Evolutionary conservation across 2,329 filamentous ascomycete species (phyloP).

Genomic region (Fusarium robinianum): DNA sequence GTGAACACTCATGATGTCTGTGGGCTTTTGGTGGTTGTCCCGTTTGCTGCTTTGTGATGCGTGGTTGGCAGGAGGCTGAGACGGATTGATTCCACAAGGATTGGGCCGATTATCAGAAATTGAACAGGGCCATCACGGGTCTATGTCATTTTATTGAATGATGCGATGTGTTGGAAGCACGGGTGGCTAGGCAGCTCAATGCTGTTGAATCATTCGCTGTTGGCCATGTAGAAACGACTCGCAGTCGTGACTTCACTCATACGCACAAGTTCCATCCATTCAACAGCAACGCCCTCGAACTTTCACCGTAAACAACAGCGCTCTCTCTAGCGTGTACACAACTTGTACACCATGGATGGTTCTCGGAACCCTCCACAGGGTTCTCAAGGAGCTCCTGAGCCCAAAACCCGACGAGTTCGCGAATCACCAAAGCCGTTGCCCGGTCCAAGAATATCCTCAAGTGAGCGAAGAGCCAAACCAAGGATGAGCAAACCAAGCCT

Average conservation of each 20-base stretch:
- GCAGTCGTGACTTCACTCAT: too few relatives aligned
- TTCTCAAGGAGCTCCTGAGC: conserved; percentile 2
- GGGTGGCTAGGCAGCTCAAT: too few relatives aligned
- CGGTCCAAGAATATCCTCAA: conserved; percentile 8
- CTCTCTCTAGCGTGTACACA: conserved; percentile 20
- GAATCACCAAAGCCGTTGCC: conserved; percentile 1
- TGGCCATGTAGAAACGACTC: too few relatives aligned
- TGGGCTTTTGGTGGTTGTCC: too few relatives aligned
- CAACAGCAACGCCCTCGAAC: too few relatives aligned
- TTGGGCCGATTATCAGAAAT: not conserved
- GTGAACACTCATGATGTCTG: too few relatives aligned
- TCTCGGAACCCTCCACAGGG: conserved; percentile 6
- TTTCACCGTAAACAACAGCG: too few relatives aligned
- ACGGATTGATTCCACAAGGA: conserved; percentile 13
- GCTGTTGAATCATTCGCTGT: too few relatives aligned
- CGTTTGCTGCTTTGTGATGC: too few relatives aligned
- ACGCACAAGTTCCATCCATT: too few relatives aligned
- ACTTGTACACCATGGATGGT: conserved; percentile 22
- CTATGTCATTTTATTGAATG: not conserved
- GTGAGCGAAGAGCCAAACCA: conserved; percentile 28
- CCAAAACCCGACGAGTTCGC: conserved; percentile 12
- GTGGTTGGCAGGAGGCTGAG: not conserved
- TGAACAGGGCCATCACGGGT: not conserved
- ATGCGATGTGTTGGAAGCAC: not conserved
- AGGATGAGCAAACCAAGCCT: conserved; percentile 29